Base-by-base conservation (phyloP, 2,329 filamentous ascomycete species). In the Chrysosporium keratinophilum region DNA sequence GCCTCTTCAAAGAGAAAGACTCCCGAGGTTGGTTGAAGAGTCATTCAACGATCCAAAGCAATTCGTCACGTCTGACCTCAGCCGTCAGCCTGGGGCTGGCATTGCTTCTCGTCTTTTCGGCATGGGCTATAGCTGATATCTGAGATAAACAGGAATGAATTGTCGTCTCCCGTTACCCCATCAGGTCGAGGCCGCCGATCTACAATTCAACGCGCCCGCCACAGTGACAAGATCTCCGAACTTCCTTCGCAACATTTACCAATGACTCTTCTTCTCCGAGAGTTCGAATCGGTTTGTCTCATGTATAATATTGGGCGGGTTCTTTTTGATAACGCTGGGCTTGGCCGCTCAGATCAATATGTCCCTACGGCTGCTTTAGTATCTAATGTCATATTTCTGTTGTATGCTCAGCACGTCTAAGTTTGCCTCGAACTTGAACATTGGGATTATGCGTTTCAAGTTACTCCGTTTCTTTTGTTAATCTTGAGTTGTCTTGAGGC, bases 1-100 rank as follows among this genome's bases (percentile, higher is more conserved):
- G 46, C 42, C 17, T 54, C 55, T 54, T 44, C 37, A 23, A 60
- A 60, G 43, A 52, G 57, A 52, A 60, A 60, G 54, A 55, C 44
- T 35, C 54, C 52, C 37, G 56, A 59, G 54, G 40, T 59, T 33
- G 47, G 55, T 57, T 53, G 45, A 47, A 31, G 31, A 46, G 7
- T 15, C 14, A 19, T 20, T 40, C 4, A 20, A 20, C 2, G 35
- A 19, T 15, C 39, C n/a, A n/a, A 40, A 43, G 33, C 37, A 50
- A 43, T 35, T n/a, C 39, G 35, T 12, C 11, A n/a, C 3, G n/a
- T 9, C 46, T 23, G 14, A 9, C 39, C 11, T 44, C 20, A n/a
- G 34, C 19, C 39, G 12, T n/a, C 6, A 14, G 17, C 40, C 31
- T n/a, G 28, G 11, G 19, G n/a, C n/a, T 35, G n/a, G 10, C n/a